Base-by-base conservation (phyloP, 768 basidiomycete genomes). In the Suillus sp. region DNA sequence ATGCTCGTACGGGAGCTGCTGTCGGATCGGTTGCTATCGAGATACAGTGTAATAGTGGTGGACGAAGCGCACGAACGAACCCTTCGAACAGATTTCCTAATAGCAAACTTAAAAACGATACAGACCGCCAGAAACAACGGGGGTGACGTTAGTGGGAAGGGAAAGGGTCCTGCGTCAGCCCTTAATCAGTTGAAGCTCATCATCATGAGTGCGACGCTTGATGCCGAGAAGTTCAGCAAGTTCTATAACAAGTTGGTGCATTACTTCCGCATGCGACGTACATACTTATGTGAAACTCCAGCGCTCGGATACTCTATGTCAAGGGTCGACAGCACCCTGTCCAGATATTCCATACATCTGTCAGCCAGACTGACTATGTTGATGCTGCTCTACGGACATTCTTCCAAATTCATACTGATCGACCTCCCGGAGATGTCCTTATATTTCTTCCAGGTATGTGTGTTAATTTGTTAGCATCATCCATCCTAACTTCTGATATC, bases 61-160 rank as follows among this genome's bases (percentile, higher is more conserved):
- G 97, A 99, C 69, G 97, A 99, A 74, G 97, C 97, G 0, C 97
- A 99, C 76, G 97, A 99, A 73, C 85, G 97, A 62, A 96, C 95
- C 0, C 78, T 99, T 34, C 85, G 96, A 45, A 99, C 97, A 7
- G 97, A 99, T 75, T 80, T 99, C 59, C 81, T 98, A n/a, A 84
- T 99, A 45, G 89, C 96, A 1, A 93, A 88, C 64, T 81, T 99
- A 57, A 99, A 97, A 78, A 82, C 79, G 30, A 95, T 99, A 64
- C 86, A 90, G 69, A 79, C 78, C 45, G 75, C 79, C 59, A 80
- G 96, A 67, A 95, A 93, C 68, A 71, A 69, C 1, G 66, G 61
- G 27, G 67, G 59, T 60, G 83, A 81, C 59, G 78, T 78, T 45
- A 88, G 86, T 67, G 77, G 71, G 47, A 78, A 84, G 58, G 76